These are phyloP conservation scores for Epichloe festucae DNA, from an alignment of 2,329 filamentous ascomycete genomes.

Conservation along the genomic window DNA sequence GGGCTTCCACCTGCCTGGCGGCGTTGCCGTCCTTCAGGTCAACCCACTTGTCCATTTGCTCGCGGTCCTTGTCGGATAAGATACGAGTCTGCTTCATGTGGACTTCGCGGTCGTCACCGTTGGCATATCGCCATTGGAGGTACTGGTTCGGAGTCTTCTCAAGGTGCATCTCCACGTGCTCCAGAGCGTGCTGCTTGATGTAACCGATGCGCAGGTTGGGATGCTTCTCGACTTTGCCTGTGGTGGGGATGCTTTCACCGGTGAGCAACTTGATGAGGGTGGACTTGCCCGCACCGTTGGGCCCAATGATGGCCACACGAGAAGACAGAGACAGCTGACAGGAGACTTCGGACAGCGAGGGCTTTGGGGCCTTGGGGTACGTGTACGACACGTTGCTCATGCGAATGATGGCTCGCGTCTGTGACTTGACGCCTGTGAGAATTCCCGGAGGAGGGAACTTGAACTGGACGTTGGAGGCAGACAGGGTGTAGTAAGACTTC, in stretches of 20 bases:
- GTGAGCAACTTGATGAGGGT: constrained; percentile 96
- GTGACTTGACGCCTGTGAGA: constrained; percentile 85
- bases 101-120: constrained; percentile 93
- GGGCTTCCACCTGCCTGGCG: constrained; percentile 62
- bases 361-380: constrained; percentile 83
- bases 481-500: constrained; percentile 96
- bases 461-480: constrained; percentile 79
- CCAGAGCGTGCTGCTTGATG: constrained; percentile 97
- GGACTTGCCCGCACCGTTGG: constrained; percentile 96
- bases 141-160: constrained; percentile 99
- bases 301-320: constrained; percentile 88
- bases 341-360: constrained; percentile 77
- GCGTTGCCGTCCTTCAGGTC: constrained; percentile 76
- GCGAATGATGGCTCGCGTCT: constrained; percentile 84
- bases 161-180: constrained; percentile 98
- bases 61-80: constrained; percentile 70
- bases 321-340: constrained; percentile 81
- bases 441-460: constrained; percentile 97
- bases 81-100: constrained; percentile 95
- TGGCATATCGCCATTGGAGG: constrained; percentile 94
- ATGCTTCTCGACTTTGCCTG: constrained; percentile 90
- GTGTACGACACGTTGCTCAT: constrained; percentile 87
- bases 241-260: constrained; percentile 73
- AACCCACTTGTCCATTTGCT: constrained; percentile 82
- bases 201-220: constrained; percentile 97